Evolutionary conservation across 192 early-diverging fungal species (phyloP).

Genomic region (Chytriomyces sp.): DNA sequence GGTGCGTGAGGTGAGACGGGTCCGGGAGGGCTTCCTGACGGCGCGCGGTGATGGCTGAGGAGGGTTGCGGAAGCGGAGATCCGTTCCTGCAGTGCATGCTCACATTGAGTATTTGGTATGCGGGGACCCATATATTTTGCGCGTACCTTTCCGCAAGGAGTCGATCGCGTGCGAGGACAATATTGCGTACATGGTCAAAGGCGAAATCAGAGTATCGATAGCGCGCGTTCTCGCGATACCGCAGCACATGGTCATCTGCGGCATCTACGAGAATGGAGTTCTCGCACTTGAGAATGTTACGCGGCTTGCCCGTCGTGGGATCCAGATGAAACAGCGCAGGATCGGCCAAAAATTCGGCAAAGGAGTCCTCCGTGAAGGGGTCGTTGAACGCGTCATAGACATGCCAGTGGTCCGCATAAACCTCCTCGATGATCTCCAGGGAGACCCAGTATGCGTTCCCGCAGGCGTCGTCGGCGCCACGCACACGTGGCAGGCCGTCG

Average conservation of each 20-base stretch:
- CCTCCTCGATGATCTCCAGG: background rate
- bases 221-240: background rate
- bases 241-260: background rate
- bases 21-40: too few relatives aligned
- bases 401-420: background rate
- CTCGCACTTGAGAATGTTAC: constrained; percentile 8
- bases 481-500: background rate
- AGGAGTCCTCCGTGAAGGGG: background rate
- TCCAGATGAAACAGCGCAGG: constrained; percentile 5
- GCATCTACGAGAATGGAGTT: constrained; percentile 1
- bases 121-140: too few relatives aligned
- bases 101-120: too few relatives aligned
- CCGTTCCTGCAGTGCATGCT: too few relatives aligned
- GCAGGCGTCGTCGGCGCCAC: constrained; percentile 19
- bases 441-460: constrained; percentile 28
- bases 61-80: too few relatives aligned
- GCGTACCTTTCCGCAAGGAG: too few relatives aligned
- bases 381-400: constrained; percentile 8
- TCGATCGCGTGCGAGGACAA: constrained; percentile 1
- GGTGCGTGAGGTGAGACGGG: too few relatives aligned
- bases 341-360: background rate
- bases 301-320: background rate
- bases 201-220: constrained; percentile 23
- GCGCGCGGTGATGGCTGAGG: too few relatives aligned
- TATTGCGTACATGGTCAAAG: constrained; percentile 22